These are phyloP conservation scores for Kalmanozyma brasiliensis DNA, from an alignment of 1,284 basidiomycete genomes.

Conservation along the genomic window DNA sequence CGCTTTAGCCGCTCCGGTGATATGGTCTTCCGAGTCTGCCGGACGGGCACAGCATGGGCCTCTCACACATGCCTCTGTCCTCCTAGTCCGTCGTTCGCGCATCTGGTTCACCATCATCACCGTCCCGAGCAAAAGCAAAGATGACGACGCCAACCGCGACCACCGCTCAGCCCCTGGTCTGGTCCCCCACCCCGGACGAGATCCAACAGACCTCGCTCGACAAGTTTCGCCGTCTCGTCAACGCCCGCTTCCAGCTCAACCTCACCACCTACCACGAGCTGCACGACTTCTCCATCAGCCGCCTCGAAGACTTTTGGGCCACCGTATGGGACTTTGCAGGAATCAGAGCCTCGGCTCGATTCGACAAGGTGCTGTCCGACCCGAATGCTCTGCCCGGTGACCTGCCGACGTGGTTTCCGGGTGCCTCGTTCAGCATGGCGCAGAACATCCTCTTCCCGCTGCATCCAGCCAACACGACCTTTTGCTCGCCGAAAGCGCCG, in stretches of 20 bases:
- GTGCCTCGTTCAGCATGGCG: conserved; percentile 40
- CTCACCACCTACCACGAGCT: conserved; percentile 47
- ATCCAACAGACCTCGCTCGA: conserved; percentile 34
- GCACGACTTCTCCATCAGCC: conserved; percentile 47
- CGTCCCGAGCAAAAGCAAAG: not conserved
- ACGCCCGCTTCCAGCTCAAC: conserved; percentile 32
- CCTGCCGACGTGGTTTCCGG: conserved; percentile 45
- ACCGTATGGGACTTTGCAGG: conserved; percentile 48
- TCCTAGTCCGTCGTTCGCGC: too few relatives aligned
- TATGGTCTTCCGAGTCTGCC: too few relatives aligned
- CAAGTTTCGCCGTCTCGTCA: conserved; percentile 49
- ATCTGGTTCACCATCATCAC: not conserved
- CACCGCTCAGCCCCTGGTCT: conserved; percentile 36
- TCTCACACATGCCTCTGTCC: too few relatives aligned
- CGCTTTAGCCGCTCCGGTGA: too few relatives aligned
- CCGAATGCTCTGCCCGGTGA: conserved; percentile 45
- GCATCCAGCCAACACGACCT: conserved; percentile 45
- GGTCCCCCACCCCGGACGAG: conserved; percentile 29
- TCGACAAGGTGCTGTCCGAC: conserved; percentile 37
- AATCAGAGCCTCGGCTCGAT: conserved; percentile 34
- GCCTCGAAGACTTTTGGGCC: conserved; percentile 44
- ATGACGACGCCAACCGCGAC: conserved; percentile 17
- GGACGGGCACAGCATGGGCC: too few relatives aligned
- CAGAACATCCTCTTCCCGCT: conserved; percentile 53
- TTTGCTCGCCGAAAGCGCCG: conserved; percentile 42